Base-by-base conservation (phyloP, 1,139 yeast genomes). In the Blastobotrys serpentis region DNA sequence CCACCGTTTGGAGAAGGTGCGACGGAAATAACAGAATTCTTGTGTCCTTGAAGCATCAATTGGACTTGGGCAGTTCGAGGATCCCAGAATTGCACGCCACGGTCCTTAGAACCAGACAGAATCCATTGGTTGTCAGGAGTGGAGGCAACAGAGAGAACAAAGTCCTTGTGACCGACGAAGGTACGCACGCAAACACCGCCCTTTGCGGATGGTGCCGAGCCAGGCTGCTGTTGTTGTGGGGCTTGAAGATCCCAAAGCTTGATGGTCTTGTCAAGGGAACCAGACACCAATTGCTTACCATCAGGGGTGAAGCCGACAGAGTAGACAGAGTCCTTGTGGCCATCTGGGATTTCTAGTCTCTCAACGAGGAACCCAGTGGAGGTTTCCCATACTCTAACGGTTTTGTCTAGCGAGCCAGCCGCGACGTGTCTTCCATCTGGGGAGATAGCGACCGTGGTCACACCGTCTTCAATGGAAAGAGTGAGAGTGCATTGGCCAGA, bases 61-160 rank as follows among this genome's bases (percentile, higher is more conserved):
- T 89, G 82, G 53, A 96, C 96, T 69, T 88, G 92, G 56, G 97
- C 97, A 13, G 92, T 80, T 45, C 77, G 75, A 61, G 92, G 94
- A 66, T 92, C 97, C 98, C 98, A 92, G 75, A 92, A 86, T 55
- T 90, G 86, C 47, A 92, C 97, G 47, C 97, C 96, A 63, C 98
- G 84, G 71, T 92, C 98, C 70, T 92, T 92, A 22, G 97, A 88
- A 49, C 98, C 98, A 1, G 96, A 86, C 53, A 92, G 75, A 53
- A 92, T 84, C 75, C 88, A 92, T 67, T 87, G 87, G 60, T 87
- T 88, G 67, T 89, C 94, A 46, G 96, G 96, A 1, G 98, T 89
- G 30, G 95, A 84, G 57, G 98, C 92, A 25, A 92, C 98, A 26
- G 94, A 84, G 53, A 92, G 77, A 19, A 92, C 98, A 69, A 89